Conservation (phyloP, 1,139 yeast genomes). For the Candida tropicalis region DNA sequence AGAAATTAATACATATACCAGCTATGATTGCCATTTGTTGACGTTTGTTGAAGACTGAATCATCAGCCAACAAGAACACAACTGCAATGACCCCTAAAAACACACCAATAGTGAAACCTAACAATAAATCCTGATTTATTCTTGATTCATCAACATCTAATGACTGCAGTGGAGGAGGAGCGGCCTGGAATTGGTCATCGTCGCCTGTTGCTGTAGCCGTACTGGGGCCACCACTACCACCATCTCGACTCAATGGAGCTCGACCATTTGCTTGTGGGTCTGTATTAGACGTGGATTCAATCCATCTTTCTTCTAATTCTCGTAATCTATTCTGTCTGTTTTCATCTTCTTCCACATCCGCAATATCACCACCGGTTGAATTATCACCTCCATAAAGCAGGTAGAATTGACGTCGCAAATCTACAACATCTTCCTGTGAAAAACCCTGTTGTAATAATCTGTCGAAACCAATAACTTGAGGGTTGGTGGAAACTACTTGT, state of each 20-base stretch:
- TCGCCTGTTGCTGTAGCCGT: too few relatives aligned
- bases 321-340: slow-evolving; percentile 43
- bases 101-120: slow-evolving; percentile 66
- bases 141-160: slow-evolving; percentile 36
- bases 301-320: slow-evolving; percentile 87
- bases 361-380: slow-evolving; percentile 22
- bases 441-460: slow-evolving; percentile 82
- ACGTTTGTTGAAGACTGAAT: slow-evolving; percentile 56
- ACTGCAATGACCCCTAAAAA: slow-evolving; percentile 64
- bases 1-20: slow-evolving; percentile 60
- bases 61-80: slow-evolving; percentile 57
- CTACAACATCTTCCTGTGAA: slow-evolving; percentile 70
- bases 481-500: slow-evolving; percentile 55
- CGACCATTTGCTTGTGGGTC: slow-evolving; percentile 15
- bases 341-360: slow-evolving; percentile 48
- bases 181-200: slow-evolving; percentile 9
- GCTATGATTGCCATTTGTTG: slow-evolving; percentile 65
- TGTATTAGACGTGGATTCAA: slow-evolving; percentile 68
- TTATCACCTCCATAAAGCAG: slow-evolving; percentile 47
- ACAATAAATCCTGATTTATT: slow-evolving; percentile 59
- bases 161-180: slow-evolving; percentile 24
- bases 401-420: slow-evolving; percentile 73
- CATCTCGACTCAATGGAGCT: slow-evolving; percentile 7
- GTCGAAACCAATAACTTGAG: slow-evolving; percentile 86
- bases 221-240: too few relatives aligned